phyloP scores from a whole-genome alignment of 2,329 filamentous ascomycete genomes.

The Calcarisporium arbuscula region DNA sequence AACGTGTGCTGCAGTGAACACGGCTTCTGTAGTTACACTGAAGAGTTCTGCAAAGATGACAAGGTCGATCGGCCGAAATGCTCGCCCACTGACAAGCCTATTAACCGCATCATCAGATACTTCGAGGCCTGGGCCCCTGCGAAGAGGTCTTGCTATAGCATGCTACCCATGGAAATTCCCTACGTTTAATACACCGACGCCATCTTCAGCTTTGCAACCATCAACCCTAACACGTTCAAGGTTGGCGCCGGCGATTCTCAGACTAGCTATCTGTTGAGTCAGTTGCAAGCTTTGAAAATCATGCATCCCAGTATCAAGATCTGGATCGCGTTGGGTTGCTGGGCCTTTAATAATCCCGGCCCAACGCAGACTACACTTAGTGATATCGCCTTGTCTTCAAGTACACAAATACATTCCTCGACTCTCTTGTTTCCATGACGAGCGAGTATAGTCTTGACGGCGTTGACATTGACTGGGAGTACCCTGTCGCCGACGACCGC shows the following conservation, averaged over 20 bases:
- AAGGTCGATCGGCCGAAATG: neutral
- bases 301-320: too few species aligned
- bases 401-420: too few species aligned
- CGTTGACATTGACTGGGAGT: constrained; percentile 22
- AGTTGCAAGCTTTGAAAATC: too few species aligned
- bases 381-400: too few species aligned
- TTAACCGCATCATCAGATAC: too few species aligned
- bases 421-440: constrained; percentile 22
- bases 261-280: too few species aligned
- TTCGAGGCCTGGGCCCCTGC: neutral
- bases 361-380: too few species aligned
- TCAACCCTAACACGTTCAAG: too few species aligned
- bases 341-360: neutral
- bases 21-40: neutral
- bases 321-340: too few species aligned
- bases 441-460: constrained; percentile 18
- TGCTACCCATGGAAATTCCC: neutral
- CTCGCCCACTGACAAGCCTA: neutral
- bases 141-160: neutral
- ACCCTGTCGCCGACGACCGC: constrained; percentile 20
- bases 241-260: too few species aligned
- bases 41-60: neutral
- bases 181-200: too few species aligned
- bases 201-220: too few species aligned
- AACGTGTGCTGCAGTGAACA: neutral